Conservation (phyloP, 805 yeast species). For the Kluyveromyces lactis region DNA sequence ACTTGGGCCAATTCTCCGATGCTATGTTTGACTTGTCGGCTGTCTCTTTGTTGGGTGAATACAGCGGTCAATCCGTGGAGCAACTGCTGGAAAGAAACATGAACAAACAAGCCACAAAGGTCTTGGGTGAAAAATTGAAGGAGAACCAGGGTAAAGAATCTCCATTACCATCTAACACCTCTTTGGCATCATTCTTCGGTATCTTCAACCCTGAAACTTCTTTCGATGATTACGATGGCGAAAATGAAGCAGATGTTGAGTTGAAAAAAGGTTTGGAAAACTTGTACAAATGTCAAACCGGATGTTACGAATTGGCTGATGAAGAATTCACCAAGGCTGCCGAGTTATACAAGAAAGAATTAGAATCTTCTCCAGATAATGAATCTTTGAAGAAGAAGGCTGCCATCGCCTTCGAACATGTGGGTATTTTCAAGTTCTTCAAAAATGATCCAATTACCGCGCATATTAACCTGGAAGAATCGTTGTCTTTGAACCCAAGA, state of each 20-base stretch:
- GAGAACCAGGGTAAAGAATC: conserved; percentile 31
- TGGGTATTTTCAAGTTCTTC: conserved; percentile 77
- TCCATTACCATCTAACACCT: conserved; percentile 72
- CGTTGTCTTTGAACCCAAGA: conserved; percentile 64
- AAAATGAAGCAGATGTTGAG: conserved; percentile 54
- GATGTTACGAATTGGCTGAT: conserved; percentile 33
- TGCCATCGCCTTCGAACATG: conserved; percentile 75
- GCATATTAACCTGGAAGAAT: conserved; percentile 50
- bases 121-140: conserved; percentile 50
- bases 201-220: conserved; percentile 59
- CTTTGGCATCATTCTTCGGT: conserved; percentile 78
- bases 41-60: conserved; percentile 76
- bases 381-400: conserved; percentile 30
- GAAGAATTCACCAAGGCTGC: conserved; percentile 48
- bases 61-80: conserved; percentile 70
- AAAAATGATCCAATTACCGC: conserved; percentile 65
- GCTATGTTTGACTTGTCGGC: conserved; percentile 91
- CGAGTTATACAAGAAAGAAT: conserved; percentile 31
- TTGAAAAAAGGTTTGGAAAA: conserved; percentile 58
- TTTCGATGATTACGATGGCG: conserved; percentile 42
- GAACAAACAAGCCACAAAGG: conserved; percentile 66
- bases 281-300: conserved; percentile 36
- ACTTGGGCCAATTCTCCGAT: conserved; percentile 65
- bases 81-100: conserved; percentile 79
- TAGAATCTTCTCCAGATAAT: conserved; percentile 20